Base-by-base conservation (phyloP, 768 basidiomycete species). In the Lentinula sp. region DNA sequence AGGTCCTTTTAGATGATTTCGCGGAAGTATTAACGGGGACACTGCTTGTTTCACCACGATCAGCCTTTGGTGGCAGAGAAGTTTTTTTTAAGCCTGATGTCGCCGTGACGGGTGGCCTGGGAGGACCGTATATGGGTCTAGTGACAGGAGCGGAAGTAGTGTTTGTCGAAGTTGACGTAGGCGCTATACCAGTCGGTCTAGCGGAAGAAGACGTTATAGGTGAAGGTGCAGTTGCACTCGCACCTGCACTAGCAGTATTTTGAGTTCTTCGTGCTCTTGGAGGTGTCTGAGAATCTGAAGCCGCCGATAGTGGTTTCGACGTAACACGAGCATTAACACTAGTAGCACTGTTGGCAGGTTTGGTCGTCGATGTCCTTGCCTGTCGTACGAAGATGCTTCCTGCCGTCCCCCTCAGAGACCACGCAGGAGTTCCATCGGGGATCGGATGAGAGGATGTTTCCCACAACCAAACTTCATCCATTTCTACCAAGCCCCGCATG, bases 401-500 rank as follows among this genome's bases (percentile, higher is more conserved):
- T 4, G 56, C 56, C 15, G 20, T 50, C 15, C 28, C 18, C 18
- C 57, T 43, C 3, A 59, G 32, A 28, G 32, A 50, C 36, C 46
- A 60, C 0, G 59, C 59, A 50, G 59, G 37, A 16, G 10, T 42
- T 13, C 33, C 50, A 50, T 41, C 41, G 1, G 59, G 28, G 4
- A 39, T 52, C 32, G 59, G n/a, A 28, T 37, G 6, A 39, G 20
- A n/a, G 0, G 35, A 4, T 51, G 33, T 41, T 1, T 50, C 35
- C 59, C 59, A 60, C 7, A 37, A 6, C 59, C 59, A 60, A 10
- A 10, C 32, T 7, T 39, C 49, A 39, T 60, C 50, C 35, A 42
- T 60, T 32, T 52, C 59, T 15, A 51, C 39, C 10, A 60, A 20
- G 13, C 59, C 59, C 23, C 51, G 28, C 49, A 52, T 60, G 12